phyloP scores from a whole-genome alignment of 2,329 filamentous ascomycete genomes.

The Zopfia rhizophila region DNA sequence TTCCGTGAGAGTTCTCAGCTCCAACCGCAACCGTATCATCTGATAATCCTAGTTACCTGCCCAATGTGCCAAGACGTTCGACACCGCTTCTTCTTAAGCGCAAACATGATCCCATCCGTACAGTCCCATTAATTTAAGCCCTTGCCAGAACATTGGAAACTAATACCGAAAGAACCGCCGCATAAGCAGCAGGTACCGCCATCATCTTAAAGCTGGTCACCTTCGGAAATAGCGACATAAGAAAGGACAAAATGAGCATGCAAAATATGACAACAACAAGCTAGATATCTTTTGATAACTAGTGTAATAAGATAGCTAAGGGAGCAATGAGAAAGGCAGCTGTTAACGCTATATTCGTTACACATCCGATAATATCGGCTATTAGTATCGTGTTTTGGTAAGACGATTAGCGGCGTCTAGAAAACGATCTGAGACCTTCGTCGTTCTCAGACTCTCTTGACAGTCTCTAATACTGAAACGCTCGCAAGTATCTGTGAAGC shows the following conservation, averaged over 20 bases:
- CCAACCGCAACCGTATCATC: too few species aligned
- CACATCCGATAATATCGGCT: slow-evolving; percentile 29
- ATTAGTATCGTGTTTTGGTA: slow-evolving; percentile 35
- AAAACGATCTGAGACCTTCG: slow-evolving; percentile 14
- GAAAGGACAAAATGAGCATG: slow-evolving; percentile 27
- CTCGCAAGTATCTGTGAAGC: slow-evolving; percentile 25
- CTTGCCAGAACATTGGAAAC: slow-evolving; percentile 25
- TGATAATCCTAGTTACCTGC: too few species aligned
- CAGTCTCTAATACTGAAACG: slow-evolving; percentile 25
- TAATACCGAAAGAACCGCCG: slow-evolving; percentile 32
- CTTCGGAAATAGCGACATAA: slow-evolving; percentile 31
- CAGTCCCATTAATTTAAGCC: too few species aligned
- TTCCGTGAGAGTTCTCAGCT: too few species aligned
- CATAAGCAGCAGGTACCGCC: slow-evolving; percentile 32
- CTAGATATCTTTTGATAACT: slow-evolving; percentile 23
- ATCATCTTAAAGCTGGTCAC: slow-evolving; percentile 37
- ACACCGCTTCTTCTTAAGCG: too few species aligned
- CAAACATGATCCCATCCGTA: too few species aligned
- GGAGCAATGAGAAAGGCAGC: slow-evolving; percentile 31
- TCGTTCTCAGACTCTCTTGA: slow-evolving; percentile 18
- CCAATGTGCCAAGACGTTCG: too few species aligned
- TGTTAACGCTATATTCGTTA: slow-evolving; percentile 28
- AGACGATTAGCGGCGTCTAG: slow-evolving; percentile 19
- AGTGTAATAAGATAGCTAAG: slow-evolving; percentile 28
- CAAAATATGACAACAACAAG: slow-evolving; percentile 26